phyloP scores from a whole-genome alignment of 2,329 filamentous ascomycete species.

The Exophiala alcalophila region DNA sequence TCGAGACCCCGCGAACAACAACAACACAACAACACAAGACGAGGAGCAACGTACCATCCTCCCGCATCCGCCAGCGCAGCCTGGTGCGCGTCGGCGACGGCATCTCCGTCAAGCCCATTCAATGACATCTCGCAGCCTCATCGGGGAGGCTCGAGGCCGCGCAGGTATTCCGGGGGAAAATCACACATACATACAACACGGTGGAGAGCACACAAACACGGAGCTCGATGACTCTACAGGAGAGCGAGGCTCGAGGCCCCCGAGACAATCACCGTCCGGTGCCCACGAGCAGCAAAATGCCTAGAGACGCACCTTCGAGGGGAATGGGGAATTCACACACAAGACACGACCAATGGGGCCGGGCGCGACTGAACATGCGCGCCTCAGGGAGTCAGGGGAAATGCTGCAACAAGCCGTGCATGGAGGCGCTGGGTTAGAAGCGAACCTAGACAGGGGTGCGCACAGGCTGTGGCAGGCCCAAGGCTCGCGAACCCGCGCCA shows the following conservation, averaged over 20 bases:
- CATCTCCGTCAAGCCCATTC: conserved; percentile 35
- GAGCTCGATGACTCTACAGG: too few relatives aligned
- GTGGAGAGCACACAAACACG: too few relatives aligned
- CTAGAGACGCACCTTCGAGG: conserved; percentile 23
- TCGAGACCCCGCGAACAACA: too few relatives aligned
- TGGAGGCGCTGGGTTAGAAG: conserved; percentile 8
- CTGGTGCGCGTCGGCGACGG: conserved; percentile 81
- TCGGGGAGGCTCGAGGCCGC: conserved; percentile 27
- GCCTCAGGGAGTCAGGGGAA: conserved; percentile 10
- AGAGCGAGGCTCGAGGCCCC: conserved; percentile 6
- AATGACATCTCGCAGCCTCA: conserved; percentile 35
- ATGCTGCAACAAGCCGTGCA: conserved; percentile 8
- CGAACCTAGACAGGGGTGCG: conserved; percentile 13
- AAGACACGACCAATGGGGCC: conserved; percentile 14
- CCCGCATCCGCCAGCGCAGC: conserved; percentile 75
- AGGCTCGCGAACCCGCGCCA: too few relatives aligned
- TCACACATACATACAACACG: conserved; percentile 13
- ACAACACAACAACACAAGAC: neutral
- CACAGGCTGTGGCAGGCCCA: conserved; percentile 5
- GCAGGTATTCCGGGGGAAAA: conserved; percentile 5
- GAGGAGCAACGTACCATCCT: conserved; percentile 73
- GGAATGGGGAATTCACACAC: conserved; percentile 17
- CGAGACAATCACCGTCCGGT: conserved; percentile 6
- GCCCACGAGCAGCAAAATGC: conserved; percentile 9
- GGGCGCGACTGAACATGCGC: too few relatives aligned